Base-by-base conservation (phyloP, 352 stramenopile genomes). In the Nothophytophthora sp. region DNA sequence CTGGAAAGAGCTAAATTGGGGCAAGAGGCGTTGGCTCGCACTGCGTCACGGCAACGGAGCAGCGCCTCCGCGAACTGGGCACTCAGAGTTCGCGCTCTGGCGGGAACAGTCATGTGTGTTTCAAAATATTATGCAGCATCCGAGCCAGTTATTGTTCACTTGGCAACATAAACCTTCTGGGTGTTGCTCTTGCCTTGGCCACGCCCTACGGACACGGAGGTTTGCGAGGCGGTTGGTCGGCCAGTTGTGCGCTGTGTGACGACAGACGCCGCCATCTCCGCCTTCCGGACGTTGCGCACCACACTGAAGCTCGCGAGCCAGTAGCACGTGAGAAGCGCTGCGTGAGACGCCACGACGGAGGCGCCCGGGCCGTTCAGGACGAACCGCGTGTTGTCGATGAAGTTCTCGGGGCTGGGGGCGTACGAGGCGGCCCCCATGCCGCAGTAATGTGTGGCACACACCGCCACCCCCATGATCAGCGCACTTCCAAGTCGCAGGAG, bases 391-490 rank as follows among this genome's bases (percentile, higher is more conserved):
- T 67, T 60, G 6, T 49, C 44, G 15, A 29, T 30, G 33, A 55
- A 81, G 23, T 82, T 71, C 29, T 72, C 68, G 8, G 27, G 46
- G 13, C 60, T 67, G 11, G 63, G 49, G 16, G 51, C 46, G 43
- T 82, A 85, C 0, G 47, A 43, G 2, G 70, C 75, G 0, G 68
- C 73, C 1, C 51, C 61, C 73, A 87, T 72, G 24, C 73, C 70
- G 5, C 55, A 60, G 45, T 86, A 86, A 29, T 89, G 73, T 7
- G 73, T 87, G 19, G 73, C 75, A 28, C 70, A 86, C 6, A 89
- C 70, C 5, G 73, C 75, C 29, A 82, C 29, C 4, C 74, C 74
- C 77, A 86, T 88, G 40, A 81, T 73, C 41, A 86, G 36, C 5
- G 74, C 72, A 36, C 73, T 85, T 4, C 55, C 67, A 0, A 86